Conservation (phyloP, 2,329 filamentous ascomycete species). For the Curvularia sp. region DNA sequence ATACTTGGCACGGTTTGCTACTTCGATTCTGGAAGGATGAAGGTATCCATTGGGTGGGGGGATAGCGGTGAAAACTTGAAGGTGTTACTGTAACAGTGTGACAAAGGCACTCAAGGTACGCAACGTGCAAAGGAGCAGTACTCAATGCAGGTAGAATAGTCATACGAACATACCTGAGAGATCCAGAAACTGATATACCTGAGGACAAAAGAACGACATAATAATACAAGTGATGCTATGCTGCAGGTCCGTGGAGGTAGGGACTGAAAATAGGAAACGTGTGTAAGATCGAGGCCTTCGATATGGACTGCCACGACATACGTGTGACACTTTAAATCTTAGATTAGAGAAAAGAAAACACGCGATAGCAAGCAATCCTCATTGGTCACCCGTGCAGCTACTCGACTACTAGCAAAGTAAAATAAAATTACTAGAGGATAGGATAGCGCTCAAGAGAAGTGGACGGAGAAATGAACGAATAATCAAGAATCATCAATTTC, state of each 20-base stretch:
- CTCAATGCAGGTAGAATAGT: constrained; percentile 5
- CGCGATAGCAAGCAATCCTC: neutral
- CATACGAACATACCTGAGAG: constrained; percentile 5
- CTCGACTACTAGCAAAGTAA: neutral
- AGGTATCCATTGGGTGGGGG: constrained; percentile 9
- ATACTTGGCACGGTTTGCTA: constrained; percentile 15
- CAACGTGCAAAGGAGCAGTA: constrained; percentile 11
- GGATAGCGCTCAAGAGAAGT: too few relatives aligned
- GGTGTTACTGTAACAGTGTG: constrained; percentile 26
- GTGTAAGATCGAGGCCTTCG: neutral
- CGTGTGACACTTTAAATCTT: neutral
- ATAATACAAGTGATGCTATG: constrained; percentile 10
- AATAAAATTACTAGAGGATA: neutral
- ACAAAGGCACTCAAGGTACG: constrained; percentile 12
- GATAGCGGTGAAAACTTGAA: constrained; percentile 20
- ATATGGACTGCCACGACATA: neutral
- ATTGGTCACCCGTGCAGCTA: neutral
- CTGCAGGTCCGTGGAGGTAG: neutral
- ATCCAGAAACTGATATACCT: neutral
- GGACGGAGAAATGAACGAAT: too few relatives aligned
- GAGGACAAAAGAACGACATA: neutral
- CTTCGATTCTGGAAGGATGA: neutral
- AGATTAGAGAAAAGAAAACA: neutral
- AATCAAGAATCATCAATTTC: too few relatives aligned
- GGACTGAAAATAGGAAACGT: neutral